Conservation (phyloP, 768 basidiomycete genomes). For the Coprinopsis cinerea region DNA sequence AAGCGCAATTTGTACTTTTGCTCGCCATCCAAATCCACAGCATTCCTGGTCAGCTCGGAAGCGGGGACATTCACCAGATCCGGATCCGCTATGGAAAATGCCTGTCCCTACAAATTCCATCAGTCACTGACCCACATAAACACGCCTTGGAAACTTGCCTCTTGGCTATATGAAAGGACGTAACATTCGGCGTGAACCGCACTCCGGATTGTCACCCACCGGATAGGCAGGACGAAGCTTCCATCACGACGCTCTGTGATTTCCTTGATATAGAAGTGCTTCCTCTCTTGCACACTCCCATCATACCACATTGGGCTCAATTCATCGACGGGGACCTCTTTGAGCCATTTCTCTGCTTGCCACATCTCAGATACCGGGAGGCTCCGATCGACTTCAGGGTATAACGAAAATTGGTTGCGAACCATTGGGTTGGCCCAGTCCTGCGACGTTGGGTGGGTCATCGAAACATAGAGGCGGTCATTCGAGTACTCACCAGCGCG, state of each 20-base stretch:
- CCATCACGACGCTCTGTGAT: constrained; percentile 14
- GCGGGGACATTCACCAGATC: constrained; percentile 4
- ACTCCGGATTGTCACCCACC: constrained; percentile 17
- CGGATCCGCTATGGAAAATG: constrained; percentile 12
- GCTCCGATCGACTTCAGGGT: constrained; percentile 18
- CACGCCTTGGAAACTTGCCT: neutral
- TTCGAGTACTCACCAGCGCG: constrained; percentile 17
- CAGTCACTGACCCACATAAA: neutral
- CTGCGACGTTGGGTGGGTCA: too few species aligned
- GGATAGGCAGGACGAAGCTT: constrained; percentile 14
- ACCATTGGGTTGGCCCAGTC: constrained; percentile 24
- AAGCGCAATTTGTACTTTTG: neutral
- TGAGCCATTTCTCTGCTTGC: constrained; percentile 23
- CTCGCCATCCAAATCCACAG: neutral
- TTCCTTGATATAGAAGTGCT: constrained; percentile 21
- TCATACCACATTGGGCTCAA: constrained; percentile 25
- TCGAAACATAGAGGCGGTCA: too few species aligned
- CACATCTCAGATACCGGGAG: constrained; percentile 17
- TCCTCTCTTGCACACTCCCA: constrained; percentile 8
- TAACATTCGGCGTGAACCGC: constrained; percentile 14
- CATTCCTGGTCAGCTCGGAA: neutral
- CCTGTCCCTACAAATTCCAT: neutral
- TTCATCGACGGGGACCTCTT: constrained; percentile 13
- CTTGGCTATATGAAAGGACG: constrained; percentile 3
- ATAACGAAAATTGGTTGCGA: constrained; percentile 15